Base-by-base conservation (phyloP, 2,329 filamentous ascomycete genomes). In the Aspergillus ruber region DNA sequence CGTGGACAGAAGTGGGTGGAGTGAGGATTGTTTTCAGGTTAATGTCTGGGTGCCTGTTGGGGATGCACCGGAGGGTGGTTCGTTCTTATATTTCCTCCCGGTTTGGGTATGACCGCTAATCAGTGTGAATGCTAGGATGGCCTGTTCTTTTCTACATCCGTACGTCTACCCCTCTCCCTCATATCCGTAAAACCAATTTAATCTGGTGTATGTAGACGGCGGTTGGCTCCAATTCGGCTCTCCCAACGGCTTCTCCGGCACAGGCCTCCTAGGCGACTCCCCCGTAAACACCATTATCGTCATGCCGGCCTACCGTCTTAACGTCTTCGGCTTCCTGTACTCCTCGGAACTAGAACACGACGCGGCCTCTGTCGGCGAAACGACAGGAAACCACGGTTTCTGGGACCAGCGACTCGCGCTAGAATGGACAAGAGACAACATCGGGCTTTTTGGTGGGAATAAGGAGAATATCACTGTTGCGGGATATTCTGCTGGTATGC, bases 71-170 rank as follows among this genome's bases (percentile, higher is more conserved):
- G 58, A 61, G 29, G 64, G 47, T 15, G 66, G 61, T 61, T 55
- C 44, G 56, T 53, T 12, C 13, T 43, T 56, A 52, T 67, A 64
- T 66, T 39, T 27, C 7, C 18, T 6, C 18, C 12, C 12, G 38
- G 15, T 3, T 20, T 17, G 20, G 20, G 10, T 40, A 7, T 40
- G 15, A 10, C 21, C 4, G 25, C 45, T 48, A 25, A 49, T 25
- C 15, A 10, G 7, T 27, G 3, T 29, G 20, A 4, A 13, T 32
- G 3, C 27, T 46, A 66, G 75, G 79, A 13, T 82, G 78, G 78
- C 79, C 79, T 4, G 78, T 82, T 0, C 69, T 79, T 44, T 74
- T 82, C 54, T 81, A 73, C 59, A 78, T 81, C 42, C 79, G 77
- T 74, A 69, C 51, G 71, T 65, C 7, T 7, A 29, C 8, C 7